Base-by-base conservation (phyloP, 257 asterid genomes). In the Nicotiana knightiana region DNA sequence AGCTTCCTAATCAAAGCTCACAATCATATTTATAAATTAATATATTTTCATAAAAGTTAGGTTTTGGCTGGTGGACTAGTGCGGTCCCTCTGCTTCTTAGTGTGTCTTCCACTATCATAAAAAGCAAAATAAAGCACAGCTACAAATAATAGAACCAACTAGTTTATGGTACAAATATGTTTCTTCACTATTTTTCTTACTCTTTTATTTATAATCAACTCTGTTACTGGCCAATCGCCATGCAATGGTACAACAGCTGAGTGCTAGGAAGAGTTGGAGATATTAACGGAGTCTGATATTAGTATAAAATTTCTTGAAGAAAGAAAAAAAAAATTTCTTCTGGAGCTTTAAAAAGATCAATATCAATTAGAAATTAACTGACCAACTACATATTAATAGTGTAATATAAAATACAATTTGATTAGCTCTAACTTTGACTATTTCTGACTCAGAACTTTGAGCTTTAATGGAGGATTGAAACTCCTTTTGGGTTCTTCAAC, bases 211-310 rank as follows among this genome's bases (percentile, higher is more conserved):
- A 71, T 71, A 43, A 46, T 46, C 32, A 21, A 12, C 4, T 70
- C 6, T 1, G 59, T n/a, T 5, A 43, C 6, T n/a, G 13, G 59
- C 2, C 78, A 70, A 21, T 70, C 78, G 12, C 37, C 46, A 43
- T 70, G 78, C 78, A 70, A 70, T 43, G 78, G 48, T 18, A 70
- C 78, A 70, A 70, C 43, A 43, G 78, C 37, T 0, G 24, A 43
- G 2, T 70, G 78, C 21, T 11, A 70, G 13, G 78, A 43, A 70
- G 59, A 43, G 8, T 5, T 70, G 21, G 78, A 70, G 78, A 43
- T 70, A 24, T 70, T 70, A 70, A 43, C 43, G 78, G 78, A 43
- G 6, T 70, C 78, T 70, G 78, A 70, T n/a, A 6, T 70, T 43
- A 70, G 59, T n/a, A 70, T 3, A 70, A 70, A 59, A 70, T 39